phyloP scores from a whole-genome alignment of 371 early-diverging fungal genomes.

The Conidiobolus incongruus region DNA sequence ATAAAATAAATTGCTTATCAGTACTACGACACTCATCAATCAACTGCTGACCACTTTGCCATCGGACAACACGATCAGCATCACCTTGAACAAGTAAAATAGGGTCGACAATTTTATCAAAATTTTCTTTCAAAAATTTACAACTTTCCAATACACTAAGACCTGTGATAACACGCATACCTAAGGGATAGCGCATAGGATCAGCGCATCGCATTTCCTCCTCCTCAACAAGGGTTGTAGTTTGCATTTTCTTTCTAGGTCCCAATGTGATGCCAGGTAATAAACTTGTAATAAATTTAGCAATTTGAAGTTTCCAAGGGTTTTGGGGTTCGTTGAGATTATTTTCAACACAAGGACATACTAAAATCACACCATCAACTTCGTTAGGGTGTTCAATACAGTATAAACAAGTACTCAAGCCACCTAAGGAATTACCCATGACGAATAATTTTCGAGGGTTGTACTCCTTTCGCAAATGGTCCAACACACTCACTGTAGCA shows the following conservation, averaged over 20 bases:
- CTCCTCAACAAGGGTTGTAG: not conserved
- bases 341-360: not conserved
- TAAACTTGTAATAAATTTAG: not conserved
- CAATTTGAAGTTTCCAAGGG: not conserved
- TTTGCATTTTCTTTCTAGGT: not conserved
- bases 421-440: constrained; percentile 1
- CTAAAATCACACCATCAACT: not conserved
- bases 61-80: not conserved
- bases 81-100: not conserved
- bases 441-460: not conserved
- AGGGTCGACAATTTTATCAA: not conserved
- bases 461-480: not conserved
- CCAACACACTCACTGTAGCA: not conserved
- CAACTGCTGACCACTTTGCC: too few species aligned
- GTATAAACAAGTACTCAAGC: not conserved
- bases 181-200: not conserved
- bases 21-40: too few species aligned
- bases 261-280: not conserved
- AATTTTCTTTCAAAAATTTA: not conserved
- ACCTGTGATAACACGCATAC: not conserved
- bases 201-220: not conserved
- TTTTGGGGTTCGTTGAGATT: not conserved
- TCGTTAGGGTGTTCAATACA: not conserved
- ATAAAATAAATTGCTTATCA: too few species aligned
- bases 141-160: not conserved